Evolutionary conservation across 192 early-diverging fungal species (phyloP).

Genomic region (Entrophospora sp.): DNA sequence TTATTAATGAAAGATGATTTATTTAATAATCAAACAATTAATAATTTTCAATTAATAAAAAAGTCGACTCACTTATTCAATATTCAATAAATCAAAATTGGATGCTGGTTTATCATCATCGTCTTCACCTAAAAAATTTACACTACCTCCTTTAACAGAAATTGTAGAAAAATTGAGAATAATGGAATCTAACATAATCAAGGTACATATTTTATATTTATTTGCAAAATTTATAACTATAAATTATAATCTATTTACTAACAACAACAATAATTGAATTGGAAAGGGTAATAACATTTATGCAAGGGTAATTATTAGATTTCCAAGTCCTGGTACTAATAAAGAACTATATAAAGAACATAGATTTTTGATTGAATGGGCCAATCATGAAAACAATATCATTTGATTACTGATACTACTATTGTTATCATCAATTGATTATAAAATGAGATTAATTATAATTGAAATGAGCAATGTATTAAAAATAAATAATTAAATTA

Average conservation of each 20-base stretch:
- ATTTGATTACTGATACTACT: no score
- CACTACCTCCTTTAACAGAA: neutral
- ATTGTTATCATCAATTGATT: no score
- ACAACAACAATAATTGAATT: neutral
- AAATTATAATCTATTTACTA: neutral
- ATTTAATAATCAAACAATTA: no score
- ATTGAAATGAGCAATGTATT: no score
- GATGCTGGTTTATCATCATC: neutral
- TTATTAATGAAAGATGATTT: no score
- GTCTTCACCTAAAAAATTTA: constrained; percentile 10
- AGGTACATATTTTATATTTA: neutral
- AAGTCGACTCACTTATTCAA: constrained; percentile 1
- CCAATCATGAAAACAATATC: no score
- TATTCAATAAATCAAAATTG: constrained; percentile 14
- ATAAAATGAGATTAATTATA: no score
- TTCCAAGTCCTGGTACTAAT: constrained; percentile 35
- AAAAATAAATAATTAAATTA: no score
- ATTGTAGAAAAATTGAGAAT: constrained; percentile 14
- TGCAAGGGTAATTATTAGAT: neutral
- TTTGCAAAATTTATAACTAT: neutral
- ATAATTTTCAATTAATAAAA: neutral
- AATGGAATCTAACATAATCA: neutral
- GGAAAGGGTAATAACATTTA: no score
- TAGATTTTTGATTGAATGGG: no score
- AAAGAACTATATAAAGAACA: constrained; percentile 26